Conservation (phyloP, 768 basidiomycete genomes). For the Lactifluus volemus region DNA sequence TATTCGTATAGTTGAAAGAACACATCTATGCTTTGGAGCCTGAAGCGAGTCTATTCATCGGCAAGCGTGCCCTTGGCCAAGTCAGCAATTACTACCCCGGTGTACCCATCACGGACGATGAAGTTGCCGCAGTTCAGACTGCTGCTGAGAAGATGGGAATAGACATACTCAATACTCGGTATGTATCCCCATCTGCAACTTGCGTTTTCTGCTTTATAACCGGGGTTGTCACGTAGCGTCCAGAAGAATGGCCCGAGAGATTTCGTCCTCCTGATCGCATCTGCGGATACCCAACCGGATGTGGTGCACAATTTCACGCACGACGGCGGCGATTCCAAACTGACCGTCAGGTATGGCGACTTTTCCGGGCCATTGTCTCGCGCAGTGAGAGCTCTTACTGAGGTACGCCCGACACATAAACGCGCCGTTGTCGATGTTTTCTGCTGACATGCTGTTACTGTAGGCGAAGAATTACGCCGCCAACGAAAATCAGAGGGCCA, state of each 20-base stretch:
- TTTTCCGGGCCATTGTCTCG: constrained; percentile 49
- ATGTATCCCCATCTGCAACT: constrained; percentile 6
- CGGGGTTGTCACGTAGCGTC: constrained; percentile 36
- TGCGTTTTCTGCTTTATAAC: not conserved
- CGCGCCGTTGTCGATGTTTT: not conserved
- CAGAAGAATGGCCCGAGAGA: constrained; percentile 53
- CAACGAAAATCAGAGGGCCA: constrained; percentile 60
- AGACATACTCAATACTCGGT: constrained; percentile 80
- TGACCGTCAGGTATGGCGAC: constrained; percentile 72
- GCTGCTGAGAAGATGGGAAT: constrained; percentile 69
- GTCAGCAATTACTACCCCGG: constrained; percentile 83
- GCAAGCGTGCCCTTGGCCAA: constrained; percentile 71
- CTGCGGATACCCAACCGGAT: constrained; percentile 38
- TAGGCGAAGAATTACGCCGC: constrained; percentile 69
- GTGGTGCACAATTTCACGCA: constrained; percentile 40
- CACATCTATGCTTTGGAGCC: constrained; percentile 66
- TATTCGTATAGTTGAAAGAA: constrained; percentile 46
- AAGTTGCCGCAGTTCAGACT: constrained; percentile 66
- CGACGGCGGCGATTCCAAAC: constrained; percentile 34
- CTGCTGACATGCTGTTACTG: not conserved
- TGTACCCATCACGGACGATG: constrained; percentile 59
- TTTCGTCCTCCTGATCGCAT: constrained; percentile 72
- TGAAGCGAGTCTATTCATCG: constrained; percentile 62
- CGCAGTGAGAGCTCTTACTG: constrained; percentile 45
- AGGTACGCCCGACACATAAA: constrained; percentile 34